These are phyloP conservation scores for Candida manassasensis DNA, from an alignment of 805 yeast genomes.

Conservation along the genomic window DNA sequence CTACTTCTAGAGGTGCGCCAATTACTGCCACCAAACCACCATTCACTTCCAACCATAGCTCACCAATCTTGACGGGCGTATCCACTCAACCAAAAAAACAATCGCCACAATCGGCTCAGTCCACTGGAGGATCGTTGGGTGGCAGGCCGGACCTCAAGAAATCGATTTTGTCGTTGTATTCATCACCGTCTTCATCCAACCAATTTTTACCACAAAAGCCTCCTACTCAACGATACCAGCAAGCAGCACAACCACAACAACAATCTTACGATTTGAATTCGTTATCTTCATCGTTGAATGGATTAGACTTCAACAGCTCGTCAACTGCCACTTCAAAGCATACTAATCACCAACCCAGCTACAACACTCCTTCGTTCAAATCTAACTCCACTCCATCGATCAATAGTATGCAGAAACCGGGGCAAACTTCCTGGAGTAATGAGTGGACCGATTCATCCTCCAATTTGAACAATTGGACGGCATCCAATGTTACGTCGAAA, in stretches of 20 bases:
- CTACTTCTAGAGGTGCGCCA: constrained; percentile 2
- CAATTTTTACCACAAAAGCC: constrained; percentile 25
- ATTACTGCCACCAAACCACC: constrained; percentile 1
- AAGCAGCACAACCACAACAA: constrained; percentile 2
- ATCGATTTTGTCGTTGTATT: constrained; percentile 83
- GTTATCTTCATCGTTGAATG: constrained; percentile 20
- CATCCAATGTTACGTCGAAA: constrained; percentile 3
- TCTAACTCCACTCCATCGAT: constrained; percentile 5
- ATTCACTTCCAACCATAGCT: constrained; percentile 10
- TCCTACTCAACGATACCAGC: constrained; percentile 5
- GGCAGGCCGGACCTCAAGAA: constrained; percentile 83
- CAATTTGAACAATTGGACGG: background rate
- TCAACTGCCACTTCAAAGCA: constrained; percentile 1
- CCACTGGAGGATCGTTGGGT: constrained; percentile 30
- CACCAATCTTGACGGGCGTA: constrained; percentile 4
- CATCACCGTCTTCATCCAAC: constrained; percentile 52
- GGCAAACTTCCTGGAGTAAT: constrained; percentile 21
- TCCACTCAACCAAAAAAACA: constrained; percentile 6
- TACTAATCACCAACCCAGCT: constrained; percentile 5
- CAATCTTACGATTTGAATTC: constrained; percentile 8
- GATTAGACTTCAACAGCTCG: constrained; percentile 15
- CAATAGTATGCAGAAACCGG: constrained; percentile 5
- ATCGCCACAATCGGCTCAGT: constrained; percentile 25
- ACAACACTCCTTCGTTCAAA: constrained; percentile 8
- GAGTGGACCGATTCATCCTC: constrained; percentile 30